These are phyloP conservation scores for Ustilago cynodontis DNA, from an alignment of 1,284 basidiomycete species.

Conservation along the genomic window DNA sequence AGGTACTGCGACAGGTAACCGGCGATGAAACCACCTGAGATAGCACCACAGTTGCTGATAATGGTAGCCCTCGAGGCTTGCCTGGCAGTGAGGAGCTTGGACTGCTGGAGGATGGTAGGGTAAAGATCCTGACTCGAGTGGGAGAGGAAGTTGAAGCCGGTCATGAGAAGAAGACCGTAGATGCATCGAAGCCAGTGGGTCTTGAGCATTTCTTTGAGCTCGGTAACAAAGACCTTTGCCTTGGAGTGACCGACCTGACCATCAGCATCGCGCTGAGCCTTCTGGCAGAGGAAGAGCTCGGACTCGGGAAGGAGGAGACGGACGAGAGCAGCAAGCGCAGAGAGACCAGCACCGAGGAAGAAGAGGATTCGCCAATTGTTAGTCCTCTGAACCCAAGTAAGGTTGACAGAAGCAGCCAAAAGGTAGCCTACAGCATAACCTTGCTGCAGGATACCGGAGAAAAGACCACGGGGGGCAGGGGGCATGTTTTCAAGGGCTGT, in stretches of 20 bases:
- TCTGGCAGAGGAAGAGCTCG: conserved; percentile 76
- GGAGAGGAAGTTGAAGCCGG: conserved; percentile 87
- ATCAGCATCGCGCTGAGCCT: conserved; percentile 68
- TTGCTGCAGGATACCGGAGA: conserved; percentile 85
- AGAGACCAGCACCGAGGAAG: conserved; percentile 75
- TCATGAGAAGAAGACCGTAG: conserved; percentile 77
- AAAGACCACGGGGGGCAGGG: conserved; percentile 84
- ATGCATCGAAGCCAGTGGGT: conserved; percentile 86
- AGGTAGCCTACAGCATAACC: conserved; percentile 77
- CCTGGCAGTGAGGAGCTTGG: conserved; percentile 70
- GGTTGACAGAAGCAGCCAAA: conserved; percentile 79
- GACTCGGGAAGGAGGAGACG: conserved; percentile 84
- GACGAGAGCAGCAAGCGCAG: conserved; percentile 79
- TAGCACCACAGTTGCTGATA: conserved; percentile 84
- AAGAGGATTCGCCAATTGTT: conserved; percentile 73
- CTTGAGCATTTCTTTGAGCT: conserved; percentile 81
- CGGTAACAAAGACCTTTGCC: conserved; percentile 79
- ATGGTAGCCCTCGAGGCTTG: conserved; percentile 87
- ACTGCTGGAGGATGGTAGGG: conserved; percentile 63
- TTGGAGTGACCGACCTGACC: conserved; percentile 35
- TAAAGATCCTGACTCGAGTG: conserved; percentile 65
- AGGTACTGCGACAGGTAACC: conserved; percentile 85
- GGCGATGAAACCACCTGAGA: conserved; percentile 81
- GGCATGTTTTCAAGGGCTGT: conserved; percentile 88
- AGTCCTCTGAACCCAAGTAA: conserved; percentile 72